phyloP scores from a whole-genome alignment of 345 rosid species.

The Isatis tinctoria region DNA sequence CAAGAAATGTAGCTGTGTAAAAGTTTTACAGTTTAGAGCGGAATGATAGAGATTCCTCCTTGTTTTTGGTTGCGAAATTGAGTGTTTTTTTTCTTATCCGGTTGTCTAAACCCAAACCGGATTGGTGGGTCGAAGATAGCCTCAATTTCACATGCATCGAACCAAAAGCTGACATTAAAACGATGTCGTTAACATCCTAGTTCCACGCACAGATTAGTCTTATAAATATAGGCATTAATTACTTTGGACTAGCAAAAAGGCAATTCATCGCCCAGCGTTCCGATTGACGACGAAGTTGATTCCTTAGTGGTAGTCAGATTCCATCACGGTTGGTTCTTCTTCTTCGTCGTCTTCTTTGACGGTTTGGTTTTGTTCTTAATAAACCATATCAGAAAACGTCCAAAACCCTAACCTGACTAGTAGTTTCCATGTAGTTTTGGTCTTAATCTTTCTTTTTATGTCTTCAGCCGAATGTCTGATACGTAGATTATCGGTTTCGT shows the following conservation, averaged over 20 bases:
- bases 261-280: background rate
- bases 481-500: background rate
- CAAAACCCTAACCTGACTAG: background rate
- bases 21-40: background rate
- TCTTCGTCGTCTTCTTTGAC: background rate
- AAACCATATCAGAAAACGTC: background rate
- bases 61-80: background rate
- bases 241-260: background rate
- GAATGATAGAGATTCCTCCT: background rate
- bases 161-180: background rate
- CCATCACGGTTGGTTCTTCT: background rate
- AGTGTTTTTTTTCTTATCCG: background rate
- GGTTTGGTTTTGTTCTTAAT: background rate
- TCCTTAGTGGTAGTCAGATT: background rate
- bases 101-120: background rate
- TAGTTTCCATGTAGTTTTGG: background rate
- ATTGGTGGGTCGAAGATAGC: background rate
- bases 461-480: no score
- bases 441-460: background rate
- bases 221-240: background rate
- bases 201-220: background rate
- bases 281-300: background rate
- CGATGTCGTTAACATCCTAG: background rate
- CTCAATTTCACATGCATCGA: background rate
- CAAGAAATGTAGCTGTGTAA: background rate